Percentiles rank a stretch among this genome's conserved stretches.
Conservation (phyloP, 192 early-diverging fungal genomes). For the Entophlyctis helioformis region DNA sequence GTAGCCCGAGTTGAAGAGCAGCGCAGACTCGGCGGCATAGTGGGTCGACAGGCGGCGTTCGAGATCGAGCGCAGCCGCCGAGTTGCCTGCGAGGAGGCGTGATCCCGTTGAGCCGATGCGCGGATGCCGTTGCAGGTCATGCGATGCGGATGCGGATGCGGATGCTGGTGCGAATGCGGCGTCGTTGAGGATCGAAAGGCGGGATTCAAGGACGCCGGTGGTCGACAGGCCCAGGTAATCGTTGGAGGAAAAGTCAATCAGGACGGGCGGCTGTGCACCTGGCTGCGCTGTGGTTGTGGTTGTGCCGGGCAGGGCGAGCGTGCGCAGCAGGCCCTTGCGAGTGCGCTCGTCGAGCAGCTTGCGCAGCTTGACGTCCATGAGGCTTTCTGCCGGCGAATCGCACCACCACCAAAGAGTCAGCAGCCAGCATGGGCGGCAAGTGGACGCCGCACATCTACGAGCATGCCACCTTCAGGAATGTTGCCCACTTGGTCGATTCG, state of each 20-base stretch:
- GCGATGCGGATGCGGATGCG: slow-evolving; percentile 7
- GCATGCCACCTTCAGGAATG: too few relatives aligned
- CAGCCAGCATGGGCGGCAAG: too few relatives aligned
- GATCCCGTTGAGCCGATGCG: slow-evolving; percentile 62
- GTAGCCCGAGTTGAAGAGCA: slow-evolving; percentile 78
- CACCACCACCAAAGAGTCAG: too few relatives aligned
- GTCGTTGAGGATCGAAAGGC: slow-evolving; percentile 24
- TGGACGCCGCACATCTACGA: too few relatives aligned
- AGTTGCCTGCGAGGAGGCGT: slow-evolving; percentile 63
- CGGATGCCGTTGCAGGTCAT: slow-evolving; percentile 5
- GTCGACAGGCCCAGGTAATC: slow-evolving; percentile 66
- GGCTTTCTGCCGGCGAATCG: too few relatives aligned
- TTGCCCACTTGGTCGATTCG: too few relatives aligned
- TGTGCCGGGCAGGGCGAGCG: too few relatives aligned
- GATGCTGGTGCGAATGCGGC: slow-evolving; percentile 9
- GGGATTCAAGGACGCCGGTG: slow-evolving; percentile 27
- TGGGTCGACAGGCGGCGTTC: slow-evolving; percentile 53
- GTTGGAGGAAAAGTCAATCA: slow-evolving; percentile 68
- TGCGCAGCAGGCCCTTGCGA: too few relatives aligned
- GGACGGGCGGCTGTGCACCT: too few relatives aligned
- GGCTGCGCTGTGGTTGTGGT: too few relatives aligned
- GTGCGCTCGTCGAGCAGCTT: too few relatives aligned
- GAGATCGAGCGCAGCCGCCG: slow-evolving; percentile 41
- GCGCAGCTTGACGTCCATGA: too few relatives aligned
- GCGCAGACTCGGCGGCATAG: slow-evolving; percentile 41